phyloP scores from a whole-genome alignment of 106 monocot genomes.

The Hemerocallis citrina region DNA sequence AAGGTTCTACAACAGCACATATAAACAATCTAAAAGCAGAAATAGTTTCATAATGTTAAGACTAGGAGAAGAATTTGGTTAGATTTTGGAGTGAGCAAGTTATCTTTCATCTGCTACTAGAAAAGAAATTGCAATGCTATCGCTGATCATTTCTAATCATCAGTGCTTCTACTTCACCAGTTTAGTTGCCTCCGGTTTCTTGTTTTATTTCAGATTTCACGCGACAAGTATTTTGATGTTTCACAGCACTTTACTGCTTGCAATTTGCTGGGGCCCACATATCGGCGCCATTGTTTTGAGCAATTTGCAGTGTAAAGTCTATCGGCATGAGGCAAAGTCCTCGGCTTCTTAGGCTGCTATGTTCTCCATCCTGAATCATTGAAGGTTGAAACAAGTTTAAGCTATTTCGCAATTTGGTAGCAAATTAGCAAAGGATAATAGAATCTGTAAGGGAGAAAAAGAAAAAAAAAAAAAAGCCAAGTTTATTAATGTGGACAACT shows the following conservation, averaged over 20 bases:
- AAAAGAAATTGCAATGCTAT: neutral
- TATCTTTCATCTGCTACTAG: neutral
- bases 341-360: conserved; percentile 28
- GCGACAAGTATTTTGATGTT: neutral
- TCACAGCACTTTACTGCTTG: neutral
- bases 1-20: too few species aligned
- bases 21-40: too few species aligned
- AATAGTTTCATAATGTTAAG: neutral
- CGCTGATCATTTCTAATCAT: neutral
- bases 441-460: too few species aligned
- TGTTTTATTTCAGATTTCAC: neutral
- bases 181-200: neutral
- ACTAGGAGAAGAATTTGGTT: neutral
- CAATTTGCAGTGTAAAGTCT: conserved; percentile 16
- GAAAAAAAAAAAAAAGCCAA: too few species aligned
- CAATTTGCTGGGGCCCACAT: conserved; percentile 46
- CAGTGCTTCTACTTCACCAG: neutral
- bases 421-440: too few species aligned
- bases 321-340: conserved; percentile 53
- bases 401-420: neutral
- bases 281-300: conserved; percentile 53
- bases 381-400: neutral
- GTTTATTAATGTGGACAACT: too few species aligned
- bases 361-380: conserved; percentile 17
- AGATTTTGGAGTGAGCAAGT: neutral